phyloP scores from a whole-genome alignment of 305 asterid genomes.

The Ilex paraguariensis region DNA sequence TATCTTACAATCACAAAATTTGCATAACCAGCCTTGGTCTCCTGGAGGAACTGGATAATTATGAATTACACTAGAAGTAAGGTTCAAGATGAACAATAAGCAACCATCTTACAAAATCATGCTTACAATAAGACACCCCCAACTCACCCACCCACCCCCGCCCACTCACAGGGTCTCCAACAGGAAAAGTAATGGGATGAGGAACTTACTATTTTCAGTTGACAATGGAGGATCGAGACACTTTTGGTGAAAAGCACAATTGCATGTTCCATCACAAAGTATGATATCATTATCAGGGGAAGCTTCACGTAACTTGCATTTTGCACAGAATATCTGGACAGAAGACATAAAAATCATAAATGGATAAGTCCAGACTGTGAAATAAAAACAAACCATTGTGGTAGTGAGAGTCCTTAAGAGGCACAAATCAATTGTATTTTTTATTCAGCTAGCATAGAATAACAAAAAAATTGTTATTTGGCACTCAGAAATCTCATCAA shows the following conservation, averaged over 20 bases:
- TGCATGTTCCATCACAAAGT: conserved; percentile 94
- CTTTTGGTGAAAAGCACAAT: conserved; percentile 86
- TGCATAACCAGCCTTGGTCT: conserved; percentile 97
- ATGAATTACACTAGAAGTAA: conserved; percentile 25
- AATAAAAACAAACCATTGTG: background rate
- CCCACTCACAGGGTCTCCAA: background rate
- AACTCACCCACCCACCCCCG: too few relatives aligned
- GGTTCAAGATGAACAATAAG: conserved; percentile 10
- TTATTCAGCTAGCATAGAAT: too few relatives aligned
- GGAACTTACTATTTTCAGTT: conserved; percentile 74
- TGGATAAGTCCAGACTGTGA: background rate
- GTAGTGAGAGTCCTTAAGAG: background rate
- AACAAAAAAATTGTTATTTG: too few relatives aligned
- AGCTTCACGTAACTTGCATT: conserved; percentile 77
- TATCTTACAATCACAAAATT: conserved; percentile 79
- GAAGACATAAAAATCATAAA: conserved; percentile 21
- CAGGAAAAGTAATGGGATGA: conserved; percentile 12
- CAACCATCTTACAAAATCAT: conserved; percentile 8
- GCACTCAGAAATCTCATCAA: too few relatives aligned
- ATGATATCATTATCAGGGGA: conserved; percentile 87
- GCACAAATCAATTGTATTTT: too few relatives aligned
- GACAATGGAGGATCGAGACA: conserved; percentile 89
- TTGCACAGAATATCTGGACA: conserved; percentile 80
- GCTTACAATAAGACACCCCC: too few relatives aligned
- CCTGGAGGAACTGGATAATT: conserved; percentile 76